These are phyloP conservation scores for Adiantum capillusveneris DNA, from an alignment of 75 land plant species.

Conservation along the genomic window DNA sequence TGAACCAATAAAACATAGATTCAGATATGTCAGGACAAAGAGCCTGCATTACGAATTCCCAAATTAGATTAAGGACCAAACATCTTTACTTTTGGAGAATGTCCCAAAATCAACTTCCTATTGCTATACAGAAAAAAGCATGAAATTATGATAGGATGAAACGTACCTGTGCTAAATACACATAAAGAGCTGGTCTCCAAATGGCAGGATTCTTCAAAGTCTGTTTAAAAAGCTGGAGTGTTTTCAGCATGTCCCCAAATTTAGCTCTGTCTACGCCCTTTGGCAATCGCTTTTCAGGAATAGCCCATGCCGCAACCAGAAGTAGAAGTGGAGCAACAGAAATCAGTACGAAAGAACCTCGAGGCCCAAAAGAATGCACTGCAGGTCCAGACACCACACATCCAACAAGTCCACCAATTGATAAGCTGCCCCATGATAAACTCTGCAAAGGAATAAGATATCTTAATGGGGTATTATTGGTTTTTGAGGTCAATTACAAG, in stretches of 20 bases:
- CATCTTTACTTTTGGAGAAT: neutral
- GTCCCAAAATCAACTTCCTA: too few relatives aligned
- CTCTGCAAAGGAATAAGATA: too few relatives aligned
- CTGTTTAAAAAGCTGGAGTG: slow-evolving; percentile 11
- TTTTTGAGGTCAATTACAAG: too few relatives aligned
- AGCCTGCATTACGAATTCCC: slow-evolving; percentile 14
- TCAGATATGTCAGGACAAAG: slow-evolving; percentile 25
- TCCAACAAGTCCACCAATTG: slow-evolving; percentile 25
- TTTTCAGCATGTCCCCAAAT: slow-evolving; percentile 16
- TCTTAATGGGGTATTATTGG: too few relatives aligned
- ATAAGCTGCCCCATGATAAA: slow-evolving; percentile 32
- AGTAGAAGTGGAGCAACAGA: slow-evolving; percentile 23
- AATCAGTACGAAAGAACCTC: slow-evolving; percentile 19
- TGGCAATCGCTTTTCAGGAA: slow-evolving; percentile 12
- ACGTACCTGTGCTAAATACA: slow-evolving; percentile 18
- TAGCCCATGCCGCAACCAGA: slow-evolving; percentile 24
- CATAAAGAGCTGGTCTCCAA: slow-evolving; percentile 28
- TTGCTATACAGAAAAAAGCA: too few relatives aligned
- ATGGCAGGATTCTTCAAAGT: slow-evolving; percentile 16
- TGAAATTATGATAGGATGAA: too few relatives aligned
- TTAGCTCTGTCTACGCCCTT: slow-evolving; percentile 2
- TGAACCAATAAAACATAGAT: slow-evolving; percentile 31
- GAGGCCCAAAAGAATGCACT: slow-evolving; percentile 23
- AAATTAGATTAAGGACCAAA: neutral
- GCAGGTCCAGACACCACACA: slow-evolving; percentile 27